phyloP scores from a whole-genome alignment of 2,329 filamentous ascomycete genomes.

The Diplocarpon mali region DNA sequence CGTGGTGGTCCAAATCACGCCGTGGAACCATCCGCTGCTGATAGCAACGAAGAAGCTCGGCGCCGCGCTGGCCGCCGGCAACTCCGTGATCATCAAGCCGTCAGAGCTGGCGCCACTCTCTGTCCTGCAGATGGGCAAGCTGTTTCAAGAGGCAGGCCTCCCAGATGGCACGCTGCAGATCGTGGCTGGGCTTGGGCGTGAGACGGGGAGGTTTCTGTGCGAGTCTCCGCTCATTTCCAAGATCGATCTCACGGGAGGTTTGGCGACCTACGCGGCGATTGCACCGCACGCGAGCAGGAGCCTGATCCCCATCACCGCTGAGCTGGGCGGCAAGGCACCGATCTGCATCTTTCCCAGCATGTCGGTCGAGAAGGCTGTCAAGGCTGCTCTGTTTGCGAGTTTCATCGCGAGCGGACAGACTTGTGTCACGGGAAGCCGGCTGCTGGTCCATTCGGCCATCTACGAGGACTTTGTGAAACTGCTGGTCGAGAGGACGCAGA shows the following conservation, averaged over 20 bases:
- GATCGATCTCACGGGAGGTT: slow-evolving; percentile 58
- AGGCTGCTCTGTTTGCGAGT: slow-evolving; percentile 34
- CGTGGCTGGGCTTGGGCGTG: slow-evolving; percentile 40
- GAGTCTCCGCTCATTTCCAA: slow-evolving; percentile 50
- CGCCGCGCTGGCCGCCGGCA: slow-evolving; percentile 28
- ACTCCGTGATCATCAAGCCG: slow-evolving; percentile 30
- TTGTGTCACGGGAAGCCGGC: slow-evolving; percentile 42
- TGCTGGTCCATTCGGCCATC: slow-evolving; percentile 38
- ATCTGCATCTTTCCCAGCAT: slow-evolving; percentile 53
- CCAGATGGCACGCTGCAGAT: slow-evolving; percentile 34
- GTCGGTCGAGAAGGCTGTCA: slow-evolving; percentile 49
- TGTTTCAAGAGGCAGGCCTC: slow-evolving; percentile 33
- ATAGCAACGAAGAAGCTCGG: slow-evolving; percentile 40
- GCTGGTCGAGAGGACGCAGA: slow-evolving; percentile 29
- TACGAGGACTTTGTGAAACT: slow-evolving; percentile 27
- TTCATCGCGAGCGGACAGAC: slow-evolving; percentile 46
- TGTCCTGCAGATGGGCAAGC: slow-evolving; percentile 29
- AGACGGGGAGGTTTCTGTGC: slow-evolving; percentile 42
- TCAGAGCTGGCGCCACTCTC: slow-evolving; percentile 33
- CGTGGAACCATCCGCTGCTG: slow-evolving; percentile 48
- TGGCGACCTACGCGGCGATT: slow-evolving; percentile 52
- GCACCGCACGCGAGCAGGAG: slow-evolving; percentile 46
- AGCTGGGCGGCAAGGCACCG: slow-evolving; percentile 57
- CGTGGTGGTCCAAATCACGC: slow-evolving; percentile 45
- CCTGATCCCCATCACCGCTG: slow-evolving; percentile 58